Conservation (phyloP, 129 eudicot genomes). For the Scalesia atractyloides region DNA sequence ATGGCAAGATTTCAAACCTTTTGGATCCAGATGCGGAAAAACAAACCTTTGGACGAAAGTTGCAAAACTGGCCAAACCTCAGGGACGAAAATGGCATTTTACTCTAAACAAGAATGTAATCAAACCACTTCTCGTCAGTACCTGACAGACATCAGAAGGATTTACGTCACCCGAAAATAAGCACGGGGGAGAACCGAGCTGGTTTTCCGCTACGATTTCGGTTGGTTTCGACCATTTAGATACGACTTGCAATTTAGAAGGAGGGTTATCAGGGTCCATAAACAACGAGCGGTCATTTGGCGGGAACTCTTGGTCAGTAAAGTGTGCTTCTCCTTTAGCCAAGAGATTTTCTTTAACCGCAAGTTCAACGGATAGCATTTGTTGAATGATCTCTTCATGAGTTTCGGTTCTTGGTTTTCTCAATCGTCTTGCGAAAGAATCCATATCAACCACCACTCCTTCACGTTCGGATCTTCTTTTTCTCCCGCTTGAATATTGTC, state of each 20-base stretch:
- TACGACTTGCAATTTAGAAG: constrained; percentile 90
- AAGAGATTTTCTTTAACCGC: constrained; percentile 92
- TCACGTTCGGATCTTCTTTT: constrained; percentile 89
- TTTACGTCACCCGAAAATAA: constrained; percentile 79
- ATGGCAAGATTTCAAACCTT: too few species aligned
- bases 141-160: constrained; percentile 99
- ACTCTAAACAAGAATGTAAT: background rate
- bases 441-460: constrained; percentile 73
- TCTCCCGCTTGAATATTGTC: constrained; percentile 97
- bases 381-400: constrained; percentile 76
- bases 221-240: constrained; percentile 89
- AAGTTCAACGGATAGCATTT: constrained; percentile 88
- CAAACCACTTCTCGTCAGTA: constrained; percentile 21
- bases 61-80: too few species aligned
- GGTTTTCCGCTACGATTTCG: constrained; percentile 72
- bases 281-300: constrained; percentile 85
- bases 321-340: constrained; percentile 85
- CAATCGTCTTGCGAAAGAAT: constrained; percentile 83
- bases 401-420: constrained; percentile 93
- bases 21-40: too few species aligned
- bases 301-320: constrained; percentile 98
- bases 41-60: too few species aligned
- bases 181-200: constrained; percentile 67
- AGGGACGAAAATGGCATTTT: too few species aligned
- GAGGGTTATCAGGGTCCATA: constrained; percentile 80